Percentiles rank a stretch among this genome's conserved stretches.
Evolutionary conservation across 108 stramenopile species (phyloP).

Genomic region (Epithemia pelagica): DNA sequence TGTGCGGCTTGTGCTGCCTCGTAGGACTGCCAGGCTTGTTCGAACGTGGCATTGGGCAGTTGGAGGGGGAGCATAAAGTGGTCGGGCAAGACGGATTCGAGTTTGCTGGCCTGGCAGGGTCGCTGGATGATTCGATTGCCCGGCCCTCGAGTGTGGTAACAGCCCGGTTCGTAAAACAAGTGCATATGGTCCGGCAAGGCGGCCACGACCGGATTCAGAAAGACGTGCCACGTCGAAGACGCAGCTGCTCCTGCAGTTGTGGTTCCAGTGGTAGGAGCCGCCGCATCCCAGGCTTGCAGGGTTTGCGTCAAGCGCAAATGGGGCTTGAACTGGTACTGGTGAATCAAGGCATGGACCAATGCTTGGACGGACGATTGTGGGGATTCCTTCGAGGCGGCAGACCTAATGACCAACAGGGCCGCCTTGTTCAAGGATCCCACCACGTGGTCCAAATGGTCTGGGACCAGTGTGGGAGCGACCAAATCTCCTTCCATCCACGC

Average conservation of each 20-base stretch:
- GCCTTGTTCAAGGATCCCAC: constrained; percentile 66
- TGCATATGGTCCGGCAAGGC: constrained; percentile 21
- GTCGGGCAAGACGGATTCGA: constrained; percentile 1
- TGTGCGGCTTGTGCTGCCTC: too few relatives aligned
- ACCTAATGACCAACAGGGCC: constrained; percentile 62
- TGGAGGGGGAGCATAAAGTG: not conserved
- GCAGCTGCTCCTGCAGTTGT: constrained; percentile 17
- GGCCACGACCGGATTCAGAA: constrained; percentile 25
- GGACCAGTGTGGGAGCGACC: not conserved
- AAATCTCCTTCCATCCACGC: constrained; percentile 73
- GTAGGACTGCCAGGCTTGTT: too few relatives aligned
- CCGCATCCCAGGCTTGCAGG: constrained; percentile 18
- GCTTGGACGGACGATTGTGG: not conserved
- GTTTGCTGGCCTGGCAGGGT: not conserved
- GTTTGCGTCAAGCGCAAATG: constrained; percentile 26
- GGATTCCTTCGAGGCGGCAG: constrained; percentile 33
- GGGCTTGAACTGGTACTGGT: constrained; percentile 45
- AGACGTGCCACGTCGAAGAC: constrained; percentile 33
- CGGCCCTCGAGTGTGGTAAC: constrained; percentile 13
- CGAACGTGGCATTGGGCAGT: too few relatives aligned
- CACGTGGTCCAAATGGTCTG: constrained; percentile 55
- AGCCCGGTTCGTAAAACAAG: constrained; percentile 21
- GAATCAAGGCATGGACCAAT: not conserved
- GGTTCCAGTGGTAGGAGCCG: constrained; percentile 1
- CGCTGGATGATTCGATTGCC: not conserved